Conservation (phyloP, 2,329 filamentous ascomycete species). For the Daldinia eschscholtzii region DNA sequence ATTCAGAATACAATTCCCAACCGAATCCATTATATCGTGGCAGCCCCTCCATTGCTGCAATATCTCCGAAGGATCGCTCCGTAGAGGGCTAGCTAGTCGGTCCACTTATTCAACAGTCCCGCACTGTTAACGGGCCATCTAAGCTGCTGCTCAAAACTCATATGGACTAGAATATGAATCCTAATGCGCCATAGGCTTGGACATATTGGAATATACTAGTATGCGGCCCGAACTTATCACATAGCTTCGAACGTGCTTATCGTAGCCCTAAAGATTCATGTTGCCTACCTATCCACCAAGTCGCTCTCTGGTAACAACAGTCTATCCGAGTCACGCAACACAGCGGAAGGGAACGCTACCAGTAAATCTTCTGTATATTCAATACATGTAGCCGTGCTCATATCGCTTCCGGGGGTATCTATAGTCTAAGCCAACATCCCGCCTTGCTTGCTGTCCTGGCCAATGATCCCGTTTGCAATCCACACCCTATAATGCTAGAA, state of each 20-base stretch:
- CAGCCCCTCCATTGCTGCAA: not conserved
- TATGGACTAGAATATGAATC: not conserved
- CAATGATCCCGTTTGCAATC: conserved; percentile 7
- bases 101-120: not conserved
- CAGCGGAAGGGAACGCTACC: not conserved
- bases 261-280: not conserved
- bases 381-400: conserved; percentile 27
- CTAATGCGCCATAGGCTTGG: not conserved
- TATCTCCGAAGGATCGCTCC: not conserved
- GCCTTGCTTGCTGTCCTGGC: conserved; percentile 22
- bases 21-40: not conserved
- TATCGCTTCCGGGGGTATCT: conserved; percentile 43
- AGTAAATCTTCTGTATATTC: conserved; percentile 26
- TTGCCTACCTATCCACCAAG: no score
- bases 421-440: conserved; percentile 30
- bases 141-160: not conserved
- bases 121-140: not conserved
- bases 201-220: not conserved
- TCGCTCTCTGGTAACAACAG: not conserved
- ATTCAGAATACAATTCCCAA: not conserved
- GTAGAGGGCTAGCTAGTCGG: not conserved
- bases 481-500: conserved; percentile 28
- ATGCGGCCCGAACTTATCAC: not conserved
- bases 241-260: not conserved
- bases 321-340: not conserved